Evolutionary conservation across 176 grass and related monocot genomes (phyloP).

Genomic region (Oryza officinalis): DNA sequence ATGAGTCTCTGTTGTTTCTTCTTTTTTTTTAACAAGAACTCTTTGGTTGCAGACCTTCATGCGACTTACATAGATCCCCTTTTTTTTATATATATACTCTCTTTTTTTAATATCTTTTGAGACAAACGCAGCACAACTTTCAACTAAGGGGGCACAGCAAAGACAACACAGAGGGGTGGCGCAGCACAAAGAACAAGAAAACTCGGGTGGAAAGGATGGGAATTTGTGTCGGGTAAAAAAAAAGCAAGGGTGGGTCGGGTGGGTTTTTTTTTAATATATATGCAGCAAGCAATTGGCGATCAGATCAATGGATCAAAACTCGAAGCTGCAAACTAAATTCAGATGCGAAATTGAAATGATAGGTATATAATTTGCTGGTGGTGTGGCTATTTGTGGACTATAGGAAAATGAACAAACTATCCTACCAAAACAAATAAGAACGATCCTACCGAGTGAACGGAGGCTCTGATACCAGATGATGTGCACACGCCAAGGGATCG

Average conservation of each 20-base stretch:
- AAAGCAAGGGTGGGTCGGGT: too few relatives aligned
- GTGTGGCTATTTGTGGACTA: neutral
- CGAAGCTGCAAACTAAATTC: too few relatives aligned
- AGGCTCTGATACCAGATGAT: neutral
- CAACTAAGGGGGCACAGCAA: neutral
- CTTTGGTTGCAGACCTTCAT: too few relatives aligned
- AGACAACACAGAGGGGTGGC: neutral
- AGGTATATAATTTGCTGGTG: too few relatives aligned
- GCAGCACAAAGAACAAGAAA: neutral
- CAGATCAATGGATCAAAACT: neutral
- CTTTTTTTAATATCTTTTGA: neutral
- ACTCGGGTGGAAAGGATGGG: neutral
- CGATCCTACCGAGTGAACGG: neutral
- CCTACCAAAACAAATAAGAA: constrained; percentile 10
- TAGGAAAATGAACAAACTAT: constrained; percentile 19
- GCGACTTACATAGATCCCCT: too few relatives aligned
- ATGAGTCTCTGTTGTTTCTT: neutral
- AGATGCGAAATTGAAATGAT: too few relatives aligned
- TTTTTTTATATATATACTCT: neutral
- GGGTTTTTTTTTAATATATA: too few relatives aligned
- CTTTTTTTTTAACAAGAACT: too few relatives aligned
- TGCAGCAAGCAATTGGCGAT: neutral
- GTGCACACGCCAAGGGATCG: too few relatives aligned
- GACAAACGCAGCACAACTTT: neutral
- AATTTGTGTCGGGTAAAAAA: neutral